Conservation (phyloP, 2,329 filamentous ascomycete genomes). For the Aspergillus pseudotamarii region DNA sequence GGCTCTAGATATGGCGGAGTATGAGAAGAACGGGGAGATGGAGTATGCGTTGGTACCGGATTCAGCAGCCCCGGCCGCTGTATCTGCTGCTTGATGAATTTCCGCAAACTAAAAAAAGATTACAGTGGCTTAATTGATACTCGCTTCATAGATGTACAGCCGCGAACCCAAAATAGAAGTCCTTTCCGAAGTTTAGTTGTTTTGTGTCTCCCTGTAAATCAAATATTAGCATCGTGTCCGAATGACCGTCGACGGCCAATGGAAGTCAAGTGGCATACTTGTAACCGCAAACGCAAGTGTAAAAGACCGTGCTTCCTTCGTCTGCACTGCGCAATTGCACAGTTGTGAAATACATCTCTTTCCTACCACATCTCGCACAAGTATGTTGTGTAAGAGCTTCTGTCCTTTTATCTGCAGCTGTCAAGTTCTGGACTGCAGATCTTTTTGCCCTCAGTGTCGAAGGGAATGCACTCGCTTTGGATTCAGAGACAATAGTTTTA, state of each 20-base stretch:
- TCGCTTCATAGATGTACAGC: conserved; percentile 30
- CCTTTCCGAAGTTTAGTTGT: conserved; percentile 34
- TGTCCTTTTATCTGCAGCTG: conserved; percentile 74
- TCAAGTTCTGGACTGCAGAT: conserved; percentile 82
- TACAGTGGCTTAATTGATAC: conserved; percentile 20
- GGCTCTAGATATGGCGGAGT: conserved; percentile 96
- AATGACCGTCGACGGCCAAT: not conserved
- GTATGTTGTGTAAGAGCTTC: conserved; percentile 69
- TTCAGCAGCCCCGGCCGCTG: conserved; percentile 29
- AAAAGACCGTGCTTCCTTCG: conserved; percentile 92
- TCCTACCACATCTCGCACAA: conserved; percentile 79
- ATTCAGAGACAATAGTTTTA: conserved; percentile 76
- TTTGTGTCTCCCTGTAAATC: conserved; percentile 35
- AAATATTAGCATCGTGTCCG: conserved; percentile 20
- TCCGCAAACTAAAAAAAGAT: conserved; percentile 7
- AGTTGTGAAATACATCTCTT: conserved; percentile 81
- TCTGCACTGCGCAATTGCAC: conserved; percentile 89
- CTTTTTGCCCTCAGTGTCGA: conserved; percentile 83
- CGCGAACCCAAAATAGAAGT: conserved; percentile 21
- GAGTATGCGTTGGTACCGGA: conserved; percentile 93
- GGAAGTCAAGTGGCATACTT: conserved; percentile 61
- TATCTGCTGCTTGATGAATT: conserved; percentile 33
- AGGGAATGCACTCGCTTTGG: conserved; percentile 88
- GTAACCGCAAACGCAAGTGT: conserved; percentile 81
- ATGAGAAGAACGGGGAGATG: conserved; percentile 81